phyloP scores from a whole-genome alignment of 768 basidiomycete species.

The Phanerochaete carnosa region DNA sequence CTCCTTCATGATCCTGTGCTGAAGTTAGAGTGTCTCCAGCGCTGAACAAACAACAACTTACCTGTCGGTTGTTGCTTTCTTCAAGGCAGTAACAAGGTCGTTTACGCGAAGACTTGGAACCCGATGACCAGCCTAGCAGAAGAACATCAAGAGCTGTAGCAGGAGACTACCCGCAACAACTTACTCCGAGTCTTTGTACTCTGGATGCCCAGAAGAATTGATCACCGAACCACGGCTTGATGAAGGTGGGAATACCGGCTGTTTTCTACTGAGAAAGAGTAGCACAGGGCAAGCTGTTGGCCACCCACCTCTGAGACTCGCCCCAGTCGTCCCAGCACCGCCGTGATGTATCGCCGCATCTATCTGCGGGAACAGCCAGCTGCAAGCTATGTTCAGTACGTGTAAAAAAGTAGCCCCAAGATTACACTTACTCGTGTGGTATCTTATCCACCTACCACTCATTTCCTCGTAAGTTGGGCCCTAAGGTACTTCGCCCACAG shows the following conservation, averaged over 20 bases:
- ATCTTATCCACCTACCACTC: conserved; percentile 49
- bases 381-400: conserved; percentile 16
- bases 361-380: conserved; percentile 57
- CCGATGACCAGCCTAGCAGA: conserved; percentile 43
- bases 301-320: conserved; percentile 45
- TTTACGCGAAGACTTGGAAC: conserved; percentile 42
- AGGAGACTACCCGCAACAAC: conserved; percentile 16
- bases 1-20: conserved; percentile 53
- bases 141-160: neutral
- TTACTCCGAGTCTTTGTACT: conserved; percentile 59
- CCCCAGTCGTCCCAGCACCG: conserved; percentile 70
- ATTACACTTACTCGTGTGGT: conserved; percentile 49
- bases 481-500: neutral
- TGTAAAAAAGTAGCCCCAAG: neutral
- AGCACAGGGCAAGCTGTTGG: neutral
- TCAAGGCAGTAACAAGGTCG: conserved; percentile 54
- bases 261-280: neutral
- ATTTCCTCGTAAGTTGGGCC: conserved; percentile 13
- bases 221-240: conserved; percentile 72
- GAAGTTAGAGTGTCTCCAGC: neutral
- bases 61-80: conserved; percentile 50
- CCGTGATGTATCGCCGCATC: conserved; percentile 67
- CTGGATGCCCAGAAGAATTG: conserved; percentile 64
- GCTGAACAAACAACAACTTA: conserved; percentile 27
- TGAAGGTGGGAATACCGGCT: conserved; percentile 63